Evolutionary conservation across 176 grass and related monocot species (phyloP).

Genomic region (Eremochloa ophiuroides): DNA sequence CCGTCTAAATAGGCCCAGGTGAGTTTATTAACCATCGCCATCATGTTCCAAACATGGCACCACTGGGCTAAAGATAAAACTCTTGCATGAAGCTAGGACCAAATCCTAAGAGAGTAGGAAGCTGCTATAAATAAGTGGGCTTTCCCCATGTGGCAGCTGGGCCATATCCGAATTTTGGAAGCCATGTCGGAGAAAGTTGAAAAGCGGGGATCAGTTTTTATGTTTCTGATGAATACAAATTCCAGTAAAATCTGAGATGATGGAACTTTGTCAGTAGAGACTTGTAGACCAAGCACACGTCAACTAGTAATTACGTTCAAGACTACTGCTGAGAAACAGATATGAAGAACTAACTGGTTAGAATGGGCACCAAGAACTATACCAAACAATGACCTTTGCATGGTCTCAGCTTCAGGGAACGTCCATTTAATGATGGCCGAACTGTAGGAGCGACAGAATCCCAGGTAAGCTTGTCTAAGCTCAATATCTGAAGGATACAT

Average conservation of each 20-base stretch:
- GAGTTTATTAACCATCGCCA: neutral
- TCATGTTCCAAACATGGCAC: neutral
- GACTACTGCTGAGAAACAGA: neutral
- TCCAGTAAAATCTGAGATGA: neutral
- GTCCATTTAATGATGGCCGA: constrained; percentile 45
- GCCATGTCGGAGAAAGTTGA: neutral
- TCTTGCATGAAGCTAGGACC: neutral
- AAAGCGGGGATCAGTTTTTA: neutral
- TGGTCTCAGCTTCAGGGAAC: constrained; percentile 56
- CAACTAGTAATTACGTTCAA: neutral
- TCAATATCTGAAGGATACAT: constrained; percentile 72
- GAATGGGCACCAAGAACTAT: constrained; percentile 42
- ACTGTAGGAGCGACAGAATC: constrained; percentile 59
- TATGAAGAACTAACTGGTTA: neutral
- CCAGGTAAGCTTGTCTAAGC: constrained; percentile 86
- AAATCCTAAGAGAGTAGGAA: too few relatives aligned
- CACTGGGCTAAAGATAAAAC: neutral
- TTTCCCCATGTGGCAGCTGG: neutral
- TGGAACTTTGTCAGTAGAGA: neutral
- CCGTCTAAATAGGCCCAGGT: neutral
- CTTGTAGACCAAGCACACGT: neutral
- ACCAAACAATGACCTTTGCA: constrained; percentile 98
- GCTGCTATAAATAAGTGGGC: neutral
- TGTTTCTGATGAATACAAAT: neutral
- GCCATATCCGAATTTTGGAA: neutral